Percentiles rank a stretch among this genome's conserved stretches.
These are phyloP conservation scores for Lentinus brumalis DNA, from an alignment of 768 basidiomycete species.

Conservation along the genomic window DNA sequence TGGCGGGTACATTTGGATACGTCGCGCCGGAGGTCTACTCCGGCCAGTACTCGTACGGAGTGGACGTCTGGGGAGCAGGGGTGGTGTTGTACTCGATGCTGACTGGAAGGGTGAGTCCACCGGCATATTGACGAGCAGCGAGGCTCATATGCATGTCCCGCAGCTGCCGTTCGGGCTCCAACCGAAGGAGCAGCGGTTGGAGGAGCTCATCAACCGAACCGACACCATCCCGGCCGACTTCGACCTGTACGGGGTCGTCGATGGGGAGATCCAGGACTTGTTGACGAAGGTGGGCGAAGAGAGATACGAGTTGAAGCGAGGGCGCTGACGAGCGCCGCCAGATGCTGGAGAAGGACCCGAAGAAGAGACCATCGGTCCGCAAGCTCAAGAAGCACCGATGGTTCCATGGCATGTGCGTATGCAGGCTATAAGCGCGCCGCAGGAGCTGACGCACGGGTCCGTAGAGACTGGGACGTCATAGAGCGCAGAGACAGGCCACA, in stretches of 20 bases:
- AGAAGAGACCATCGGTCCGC: conserved; percentile 12
- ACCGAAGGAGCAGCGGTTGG: conserved; percentile 12
- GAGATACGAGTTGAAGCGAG: not conserved
- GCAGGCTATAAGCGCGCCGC: not conserved
- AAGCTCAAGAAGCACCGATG: conserved; percentile 19
- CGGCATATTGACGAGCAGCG: no score
- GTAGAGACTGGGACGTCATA: conserved; percentile 8
- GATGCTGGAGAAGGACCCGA: conserved; percentile 25
- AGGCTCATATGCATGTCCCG: not conserved
- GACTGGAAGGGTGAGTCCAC: conserved; percentile 21
- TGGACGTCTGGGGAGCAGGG: conserved; percentile 49
- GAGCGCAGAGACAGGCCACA: not conserved
- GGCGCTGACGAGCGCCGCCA: not conserved
- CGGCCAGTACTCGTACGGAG: conserved; percentile 45
- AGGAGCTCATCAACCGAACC: conserved; percentile 16
- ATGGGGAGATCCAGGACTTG: conserved; percentile 13
- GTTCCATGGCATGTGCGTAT: conserved; percentile 16
- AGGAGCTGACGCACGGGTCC: not conserved
- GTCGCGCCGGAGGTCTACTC: conserved; percentile 49
- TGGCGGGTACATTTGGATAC: conserved; percentile 45
- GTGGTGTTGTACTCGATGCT: conserved; percentile 37
- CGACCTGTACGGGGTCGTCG: conserved; percentile 6
- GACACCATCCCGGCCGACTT: conserved; percentile 9
- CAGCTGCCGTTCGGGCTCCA: conserved; percentile 21
- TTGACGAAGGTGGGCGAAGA: conserved; percentile 12